Base-by-base conservation (phyloP, 1,139 yeast species). In the Candida albicans region DNA sequence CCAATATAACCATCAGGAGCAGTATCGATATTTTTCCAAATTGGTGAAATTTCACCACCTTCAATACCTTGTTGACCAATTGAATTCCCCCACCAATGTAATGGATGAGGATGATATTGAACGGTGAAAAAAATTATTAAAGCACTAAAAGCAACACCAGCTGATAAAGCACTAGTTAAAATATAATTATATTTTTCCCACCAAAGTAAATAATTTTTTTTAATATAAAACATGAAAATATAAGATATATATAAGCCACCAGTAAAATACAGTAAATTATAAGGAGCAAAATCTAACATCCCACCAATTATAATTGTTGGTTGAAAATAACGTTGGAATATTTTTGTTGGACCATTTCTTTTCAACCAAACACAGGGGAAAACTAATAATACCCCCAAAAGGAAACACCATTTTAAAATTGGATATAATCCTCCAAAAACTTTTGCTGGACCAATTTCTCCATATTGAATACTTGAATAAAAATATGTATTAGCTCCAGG, bases 111-210 rank as follows among this genome's bases (percentile, higher is more conserved):
- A 39, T 73, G 68, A 49, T 67, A 75, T 51, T 76, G 79, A 8
- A 79, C 79, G 1, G 81, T 71, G 54, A 82, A 78, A 61, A 81
- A 82, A 37, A 82, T 77, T 40, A 81, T 58, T 30, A 81, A 59
- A 0, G 82, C 77, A 49, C 79, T 64, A 45, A 79, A 73, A 0
- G 86, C 86, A 32, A 80, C 75, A 18, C 87, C 87, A 2, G 86
- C 81, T 7, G 75, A 65, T 37, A 82, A 59, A 2, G 80, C 86
- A 47, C 80, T 72, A 12, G 83, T 70, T 31, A 82, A 62, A 9
- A 84, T 74, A 57, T 82, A 84, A 54, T 79, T 81, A 62, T 82
- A 84, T 59, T 77, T 80, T 48, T 77, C 82, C 83, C 85, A 82
- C 84, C 86, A 78, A 24, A 70, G 62, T 15, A 68, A 52, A 54